Evolutionary conservation across 805 yeast species (phyloP).

Genomic region (Saccharomycopsis javanensis): DNA sequence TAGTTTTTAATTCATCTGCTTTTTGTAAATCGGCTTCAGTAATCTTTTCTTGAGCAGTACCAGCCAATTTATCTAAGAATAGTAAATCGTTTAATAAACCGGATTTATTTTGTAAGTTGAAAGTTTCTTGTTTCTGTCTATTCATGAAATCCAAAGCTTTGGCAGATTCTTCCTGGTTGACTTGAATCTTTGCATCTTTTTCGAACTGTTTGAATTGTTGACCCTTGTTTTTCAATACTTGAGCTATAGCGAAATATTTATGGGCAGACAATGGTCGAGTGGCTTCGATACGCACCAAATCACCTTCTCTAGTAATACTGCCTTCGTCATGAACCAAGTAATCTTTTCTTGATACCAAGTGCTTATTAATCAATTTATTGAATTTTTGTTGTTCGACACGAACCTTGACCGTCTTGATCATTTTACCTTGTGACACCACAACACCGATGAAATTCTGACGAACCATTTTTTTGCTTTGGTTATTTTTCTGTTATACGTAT

Average conservation of each 20-base stretch:
- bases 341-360: conserved; percentile 68
- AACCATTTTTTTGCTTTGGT: conserved; percentile 71
- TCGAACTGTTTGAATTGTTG: conserved; percentile 81
- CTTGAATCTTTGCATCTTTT: conserved; percentile 57
- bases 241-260: conserved; percentile 86
- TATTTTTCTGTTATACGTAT: too few relatives aligned
- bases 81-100: conserved; percentile 27
- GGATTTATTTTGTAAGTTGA: conserved; percentile 20
- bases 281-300: conserved; percentile 84
- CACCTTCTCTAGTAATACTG: conserved; percentile 87
- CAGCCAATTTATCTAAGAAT: conserved; percentile 23
- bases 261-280: conserved; percentile 76
- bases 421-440: conserved; percentile 92
- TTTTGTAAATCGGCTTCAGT: conserved; percentile 30
- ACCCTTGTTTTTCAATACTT: conserved; percentile 81
- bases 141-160: conserved; percentile 46
- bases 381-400: conserved; percentile 71
- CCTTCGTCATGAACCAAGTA: conserved; percentile 92
- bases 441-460: conserved; percentile 86
- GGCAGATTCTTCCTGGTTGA: conserved; percentile 52
- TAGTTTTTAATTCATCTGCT: conserved; percentile 32
- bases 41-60: conserved; percentile 24
- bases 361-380: conserved; percentile 64
- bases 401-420: conserved; percentile 92
- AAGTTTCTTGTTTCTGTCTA: conserved; percentile 33